Conservation (phyloP, 345 rosid species). For the thale cress (Arabidopsis thaliana) region TAIR10.1 NC_003076.8:26464001-26464500, state of each 20-base stretch:
- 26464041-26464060: neutral
- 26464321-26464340: conserved; percentile 26
- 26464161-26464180: neutral
- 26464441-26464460: conserved; percentile 42
- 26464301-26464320: conserved; percentile 4
- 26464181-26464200: neutral
- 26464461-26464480: conserved; percentile 22
- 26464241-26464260: neutral
- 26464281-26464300: neutral
- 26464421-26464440: conserved; percentile 12
- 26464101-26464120: neutral
- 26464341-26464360: conserved; percentile 19
- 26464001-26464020: conserved; percentile 21
- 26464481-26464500: conserved; percentile 2
- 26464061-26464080: neutral
- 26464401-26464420: conserved; percentile 1
- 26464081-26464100: neutral
- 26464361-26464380: conserved; percentile 4
- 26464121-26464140: neutral
- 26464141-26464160: neutral
- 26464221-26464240: neutral
- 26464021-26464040: conserved; percentile 6
- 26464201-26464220: neutral
- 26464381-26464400: conserved; percentile 11
- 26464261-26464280: conserved; percentile 31